A percentile compares a stretch with the other conserved stretches of the same genome.
phyloP scores from a whole-genome alignment of 2,329 filamentous ascomycete genomes.

The Lecanosticta acicola region DNA sequence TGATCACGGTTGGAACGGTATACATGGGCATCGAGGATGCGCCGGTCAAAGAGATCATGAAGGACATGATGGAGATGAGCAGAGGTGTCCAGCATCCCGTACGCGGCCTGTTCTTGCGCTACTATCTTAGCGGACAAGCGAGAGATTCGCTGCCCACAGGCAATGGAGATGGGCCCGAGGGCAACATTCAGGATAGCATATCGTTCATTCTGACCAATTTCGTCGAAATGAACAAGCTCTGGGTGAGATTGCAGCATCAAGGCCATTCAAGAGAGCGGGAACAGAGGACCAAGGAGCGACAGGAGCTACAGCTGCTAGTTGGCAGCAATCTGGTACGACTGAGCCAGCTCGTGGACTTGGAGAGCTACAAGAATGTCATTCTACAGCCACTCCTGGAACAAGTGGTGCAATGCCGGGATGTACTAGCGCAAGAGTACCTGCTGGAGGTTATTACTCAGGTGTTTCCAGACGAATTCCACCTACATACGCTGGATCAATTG shows the following conservation, averaged over 20 bases:
- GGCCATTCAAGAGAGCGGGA: slow-evolving; percentile 93
- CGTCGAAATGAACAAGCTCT: slow-evolving; percentile 99
- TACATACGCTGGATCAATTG: slow-evolving; percentile 93
- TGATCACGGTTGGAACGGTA: slow-evolving; percentile 98
- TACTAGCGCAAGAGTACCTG: slow-evolving; percentile 93
- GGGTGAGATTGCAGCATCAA: slow-evolving; percentile 95
- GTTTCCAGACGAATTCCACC: slow-evolving; percentile 96
- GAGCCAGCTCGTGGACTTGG: slow-evolving; percentile 91
- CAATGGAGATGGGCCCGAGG: slow-evolving; percentile 82
- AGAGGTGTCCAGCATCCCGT: slow-evolving; percentile 95
- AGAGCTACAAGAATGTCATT: slow-evolving; percentile 88
- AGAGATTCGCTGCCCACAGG: slow-evolving; percentile 79
- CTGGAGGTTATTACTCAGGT: slow-evolving; percentile 98
- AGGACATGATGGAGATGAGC: slow-evolving; percentile 99
- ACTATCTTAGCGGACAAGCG: slow-evolving; percentile 93
- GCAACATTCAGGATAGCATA: slow-evolving; percentile 94
- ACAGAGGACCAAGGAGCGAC: slow-evolving; percentile 85
- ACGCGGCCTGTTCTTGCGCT: slow-evolving; percentile 87
- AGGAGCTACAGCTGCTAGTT: slow-evolving; percentile 90
- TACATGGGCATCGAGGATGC: slow-evolving; percentile 99
- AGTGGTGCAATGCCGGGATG: slow-evolving; percentile 95
- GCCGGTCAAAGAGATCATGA: slow-evolving; percentile 99
- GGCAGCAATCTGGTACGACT: slow-evolving; percentile 93
- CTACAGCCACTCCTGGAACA: slow-evolving; percentile 86
- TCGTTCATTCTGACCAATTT: slow-evolving; percentile 98